Percentiles rank a stretch among this genome's conserved stretches.
Conservation (phyloP, 108 stramenopile genomes). For the Fragilaria crotonensis region DNA sequence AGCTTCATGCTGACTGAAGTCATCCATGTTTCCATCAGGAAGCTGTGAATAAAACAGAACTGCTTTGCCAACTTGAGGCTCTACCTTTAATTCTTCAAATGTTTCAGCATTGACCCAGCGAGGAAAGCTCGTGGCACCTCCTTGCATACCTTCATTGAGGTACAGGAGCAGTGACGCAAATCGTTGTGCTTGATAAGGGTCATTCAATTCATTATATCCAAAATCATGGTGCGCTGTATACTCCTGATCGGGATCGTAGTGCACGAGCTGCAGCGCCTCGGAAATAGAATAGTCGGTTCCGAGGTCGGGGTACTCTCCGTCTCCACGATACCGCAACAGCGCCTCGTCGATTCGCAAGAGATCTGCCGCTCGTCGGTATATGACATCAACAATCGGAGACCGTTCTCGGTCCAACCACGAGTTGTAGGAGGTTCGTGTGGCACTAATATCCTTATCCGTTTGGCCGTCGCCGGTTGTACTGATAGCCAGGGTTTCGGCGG, state of each 20-base stretch:
- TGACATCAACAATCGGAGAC: slow-evolving; percentile 64
- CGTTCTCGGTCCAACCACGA: slow-evolving; percentile 75
- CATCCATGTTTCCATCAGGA: slow-evolving; percentile 88
- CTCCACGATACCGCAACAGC: slow-evolving; percentile 41
- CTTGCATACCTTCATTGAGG: slow-evolving; percentile 63
- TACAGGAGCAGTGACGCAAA: slow-evolving; percentile 83
- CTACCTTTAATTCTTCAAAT: slow-evolving; percentile 3
- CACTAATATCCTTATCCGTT: slow-evolving; percentile 16
- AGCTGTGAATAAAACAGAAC: slow-evolving; percentile 85
- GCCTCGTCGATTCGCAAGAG: slow-evolving; percentile 77
- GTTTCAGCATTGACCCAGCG: slow-evolving; percentile 77
- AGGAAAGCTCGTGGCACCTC: slow-evolving; percentile 76
- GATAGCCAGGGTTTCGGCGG: slow-evolving; percentile 35
- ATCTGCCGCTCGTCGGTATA: slow-evolving; percentile 85
- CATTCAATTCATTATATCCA: not conserved
- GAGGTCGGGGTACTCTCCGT: slow-evolving; percentile 42
- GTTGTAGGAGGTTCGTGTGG: slow-evolving; percentile 72
- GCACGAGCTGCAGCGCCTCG: slow-evolving; percentile 85
- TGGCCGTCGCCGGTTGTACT: slow-evolving; percentile 10
- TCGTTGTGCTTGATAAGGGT: slow-evolving; percentile 39
- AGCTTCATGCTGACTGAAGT: slow-evolving; percentile 82
- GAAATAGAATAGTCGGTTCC: slow-evolving; percentile 32
- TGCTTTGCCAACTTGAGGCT: slow-evolving; percentile 20
- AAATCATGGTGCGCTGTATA: slow-evolving; percentile 49
- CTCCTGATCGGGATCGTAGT: slow-evolving; percentile 70